Evolutionary conservation across 2,329 filamentous ascomycete genomes (phyloP).

Genomic region (Plenodomus lindquistii): DNA sequence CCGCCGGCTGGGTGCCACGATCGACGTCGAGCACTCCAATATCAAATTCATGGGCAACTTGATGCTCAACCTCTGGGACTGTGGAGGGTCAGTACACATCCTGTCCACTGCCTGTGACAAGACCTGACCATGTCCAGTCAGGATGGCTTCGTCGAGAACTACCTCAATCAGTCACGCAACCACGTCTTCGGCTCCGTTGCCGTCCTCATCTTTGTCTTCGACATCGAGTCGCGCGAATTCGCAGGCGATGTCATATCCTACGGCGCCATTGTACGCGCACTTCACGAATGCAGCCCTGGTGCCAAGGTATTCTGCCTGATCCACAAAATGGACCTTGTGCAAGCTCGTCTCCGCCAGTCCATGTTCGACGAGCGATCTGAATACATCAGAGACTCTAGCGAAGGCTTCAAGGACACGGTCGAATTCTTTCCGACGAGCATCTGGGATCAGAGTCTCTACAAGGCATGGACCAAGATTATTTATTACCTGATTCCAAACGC

Average conservation of each 20-base stretch:
- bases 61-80: conserved; percentile 98
- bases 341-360: conserved; percentile 73
- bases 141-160: conserved; percentile 98
- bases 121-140: conserved; percentile 60
- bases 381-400: conserved; percentile 75
- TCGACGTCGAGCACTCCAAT: conserved; percentile 97
- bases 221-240: conserved; percentile 94
- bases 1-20: conserved; percentile 87
- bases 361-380: conserved; percentile 84
- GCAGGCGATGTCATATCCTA: conserved; percentile 93
- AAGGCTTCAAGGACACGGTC: conserved; percentile 65
- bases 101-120: neutral
- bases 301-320: conserved; percentile 93
- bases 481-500: conserved; percentile 97
- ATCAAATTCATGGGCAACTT: conserved; percentile 98
- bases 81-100: conserved; percentile 69
- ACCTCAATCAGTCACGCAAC: conserved; percentile 89
- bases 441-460: conserved; percentile 98
- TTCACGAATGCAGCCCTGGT: conserved; percentile 78
- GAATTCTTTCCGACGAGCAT: conserved; percentile 95
- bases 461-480: conserved; percentile 97
- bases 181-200: conserved; percentile 97
- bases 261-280: conserved; percentile 82
- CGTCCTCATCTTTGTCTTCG: conserved; percentile 98
- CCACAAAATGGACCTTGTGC: conserved; percentile 98